These are phyloP conservation scores for Eucalyptus sideroxylon DNA, from an alignment of 345 rosid genomes.

Conservation along the genomic window DNA sequence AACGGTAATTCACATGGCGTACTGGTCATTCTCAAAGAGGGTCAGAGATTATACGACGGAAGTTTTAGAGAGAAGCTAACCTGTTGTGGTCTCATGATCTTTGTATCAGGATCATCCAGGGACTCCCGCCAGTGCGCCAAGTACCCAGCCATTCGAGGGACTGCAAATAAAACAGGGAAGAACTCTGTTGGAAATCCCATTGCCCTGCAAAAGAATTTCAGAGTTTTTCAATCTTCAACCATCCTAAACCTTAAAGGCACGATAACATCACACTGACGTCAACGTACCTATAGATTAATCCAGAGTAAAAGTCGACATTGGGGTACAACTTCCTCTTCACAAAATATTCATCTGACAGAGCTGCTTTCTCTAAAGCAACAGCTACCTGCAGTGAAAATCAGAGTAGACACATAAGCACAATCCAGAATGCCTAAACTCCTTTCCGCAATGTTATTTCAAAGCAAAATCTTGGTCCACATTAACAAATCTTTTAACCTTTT, in stretches of 20 bases:
- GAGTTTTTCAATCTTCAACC: not conserved
- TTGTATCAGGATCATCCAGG: conserved; percentile 93
- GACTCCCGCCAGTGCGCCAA: conserved; percentile 94
- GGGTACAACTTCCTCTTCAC: conserved; percentile 90
- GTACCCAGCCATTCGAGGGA: conserved; percentile 98
- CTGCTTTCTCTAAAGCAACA: conserved; percentile 92
- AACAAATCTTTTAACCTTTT: not conserved
- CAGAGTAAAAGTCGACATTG: conserved; percentile 98
- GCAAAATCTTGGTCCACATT: not conserved
- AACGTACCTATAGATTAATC: conserved; percentile 73
- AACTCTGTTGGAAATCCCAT: conserved; percentile 98
- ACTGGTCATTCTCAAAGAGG: not conserved
- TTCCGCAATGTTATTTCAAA: not conserved
- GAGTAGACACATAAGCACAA: not conserved
- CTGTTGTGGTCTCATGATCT: conserved; percentile 99
- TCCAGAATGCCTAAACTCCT: not conserved
- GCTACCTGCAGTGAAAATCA: conserved; percentile 53
- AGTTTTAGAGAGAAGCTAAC: conserved; percentile 10
- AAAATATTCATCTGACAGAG: conserved; percentile 86
- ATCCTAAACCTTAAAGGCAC: not conserved
- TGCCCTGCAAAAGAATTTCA: conserved; percentile 34
- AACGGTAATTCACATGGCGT: not conserved
- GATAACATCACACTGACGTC: not conserved
- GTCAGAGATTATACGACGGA: not conserved
- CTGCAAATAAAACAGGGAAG: conserved; percentile 87